Evolutionary conservation across 202 grass and related monocot genomes (phyloP).

Genomic region (Zoysia matrella): DNA sequence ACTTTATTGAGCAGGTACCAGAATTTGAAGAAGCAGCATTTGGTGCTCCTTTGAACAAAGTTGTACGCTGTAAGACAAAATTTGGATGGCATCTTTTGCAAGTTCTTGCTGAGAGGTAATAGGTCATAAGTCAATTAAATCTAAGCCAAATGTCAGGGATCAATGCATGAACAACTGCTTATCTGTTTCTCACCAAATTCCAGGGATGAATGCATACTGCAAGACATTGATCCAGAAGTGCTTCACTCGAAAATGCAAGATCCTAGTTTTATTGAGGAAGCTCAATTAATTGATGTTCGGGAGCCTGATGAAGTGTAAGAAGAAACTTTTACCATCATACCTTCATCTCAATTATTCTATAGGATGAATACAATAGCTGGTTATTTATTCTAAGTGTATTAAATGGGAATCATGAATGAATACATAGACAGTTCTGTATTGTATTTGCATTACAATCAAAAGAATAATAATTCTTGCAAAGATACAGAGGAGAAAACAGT

Average conservation of each 20-base stretch:
- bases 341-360: not conserved
- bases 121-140: too few relatives aligned
- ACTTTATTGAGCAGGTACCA: slow-evolving; percentile 66
- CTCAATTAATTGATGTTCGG: slow-evolving; percentile 92
- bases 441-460: slow-evolving; percentile 21
- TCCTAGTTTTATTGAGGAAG: slow-evolving; percentile 78
- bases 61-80: slow-evolving; percentile 86
- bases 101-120: slow-evolving; percentile 97
- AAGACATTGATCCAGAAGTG: slow-evolving; percentile 46
- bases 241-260: slow-evolving; percentile 95
- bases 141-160: too few relatives aligned
- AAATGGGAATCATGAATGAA: not conserved
- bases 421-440: not conserved
- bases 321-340: slow-evolving; percentile 25
- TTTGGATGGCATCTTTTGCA: slow-evolving; percentile 98
- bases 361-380: not conserved
- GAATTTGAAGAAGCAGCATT: slow-evolving; percentile 99
- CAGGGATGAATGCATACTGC: slow-evolving; percentile 40
- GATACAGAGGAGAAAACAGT: not conserved
- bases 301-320: slow-evolving; percentile 98
- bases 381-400: not conserved
- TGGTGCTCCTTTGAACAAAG: slow-evolving; percentile 33
- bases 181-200: slow-evolving; percentile 43
- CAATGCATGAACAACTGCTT: not conserved
- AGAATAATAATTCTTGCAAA: not conserved